Conservation (phyloP, 345 rosid genomes). For the Moringa oleifera region DNA sequence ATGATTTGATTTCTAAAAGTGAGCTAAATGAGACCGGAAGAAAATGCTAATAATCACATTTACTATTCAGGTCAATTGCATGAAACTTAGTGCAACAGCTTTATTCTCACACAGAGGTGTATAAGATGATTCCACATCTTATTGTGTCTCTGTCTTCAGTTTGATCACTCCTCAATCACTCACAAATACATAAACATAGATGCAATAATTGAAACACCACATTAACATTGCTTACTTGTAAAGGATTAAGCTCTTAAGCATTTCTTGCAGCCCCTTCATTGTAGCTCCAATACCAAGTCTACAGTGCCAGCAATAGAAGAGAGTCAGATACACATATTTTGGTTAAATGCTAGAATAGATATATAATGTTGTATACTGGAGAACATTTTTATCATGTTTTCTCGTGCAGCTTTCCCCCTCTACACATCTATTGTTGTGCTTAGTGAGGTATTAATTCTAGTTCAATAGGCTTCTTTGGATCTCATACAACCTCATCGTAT, state of each 20-base stretch:
- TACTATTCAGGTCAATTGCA: conserved; percentile 18
- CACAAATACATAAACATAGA: conserved; percentile 29
- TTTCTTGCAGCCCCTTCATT: conserved; percentile 22
- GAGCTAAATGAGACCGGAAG: conserved; percentile 7
- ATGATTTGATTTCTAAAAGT: not conserved
- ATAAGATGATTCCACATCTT: conserved; percentile 22
- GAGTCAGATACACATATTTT: conserved; percentile 18
- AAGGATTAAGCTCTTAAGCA: conserved; percentile 8
- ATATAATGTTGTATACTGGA: not conserved
- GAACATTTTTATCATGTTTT: too few relatives aligned
- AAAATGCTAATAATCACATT: not conserved
- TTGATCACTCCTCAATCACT: conserved; percentile 22
- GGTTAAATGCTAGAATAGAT: not conserved
- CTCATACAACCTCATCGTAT: too few relatives aligned
- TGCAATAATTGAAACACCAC: conserved; percentile 22
- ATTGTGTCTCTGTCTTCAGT: conserved; percentile 16
- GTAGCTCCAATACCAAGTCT: conserved; percentile 95
- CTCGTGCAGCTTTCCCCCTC: not conserved
- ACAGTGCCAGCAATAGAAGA: conserved; percentile 23
- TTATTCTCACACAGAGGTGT: conserved; percentile 31
- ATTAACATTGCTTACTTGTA: conserved; percentile 21
- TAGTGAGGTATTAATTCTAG: not conserved
- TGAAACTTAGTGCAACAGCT: conserved; percentile 6
- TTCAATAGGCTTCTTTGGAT: not conserved
- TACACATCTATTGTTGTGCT: too few relatives aligned